Evolutionary conservation across 495 filamentous ascomycete species (phyloP).

Genomic region (Aspergillus leporis): DNA sequence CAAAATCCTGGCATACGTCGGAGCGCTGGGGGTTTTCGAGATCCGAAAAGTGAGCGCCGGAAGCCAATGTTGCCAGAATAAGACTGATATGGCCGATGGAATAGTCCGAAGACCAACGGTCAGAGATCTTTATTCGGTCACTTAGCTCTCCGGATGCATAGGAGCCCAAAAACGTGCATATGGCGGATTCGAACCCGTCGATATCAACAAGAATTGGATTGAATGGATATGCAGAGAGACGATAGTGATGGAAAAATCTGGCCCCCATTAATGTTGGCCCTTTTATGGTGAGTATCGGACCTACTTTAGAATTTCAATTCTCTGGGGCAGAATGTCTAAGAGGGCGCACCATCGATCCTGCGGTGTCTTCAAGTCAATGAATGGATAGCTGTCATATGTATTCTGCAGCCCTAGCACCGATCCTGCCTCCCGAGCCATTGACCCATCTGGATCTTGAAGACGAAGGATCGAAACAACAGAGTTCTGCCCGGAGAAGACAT

Average conservation of each 20-base stretch:
- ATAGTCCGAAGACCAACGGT: conserved; percentile 31
- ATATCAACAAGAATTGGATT: conserved; percentile 53
- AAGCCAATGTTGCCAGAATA: conserved; percentile 51
- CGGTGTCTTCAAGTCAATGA: conserved; percentile 41
- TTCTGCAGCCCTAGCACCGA: conserved; percentile 71
- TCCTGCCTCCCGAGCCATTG: conserved; percentile 32
- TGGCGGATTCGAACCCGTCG: conserved; percentile 46
- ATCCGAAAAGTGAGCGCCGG: conserved; percentile 53
- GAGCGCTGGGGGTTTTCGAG: conserved; percentile 33
- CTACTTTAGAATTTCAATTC: conserved; percentile 36
- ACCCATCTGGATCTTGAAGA: conserved; percentile 58
- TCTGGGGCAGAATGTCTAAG: conserved; percentile 29
- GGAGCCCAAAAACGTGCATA: conserved; percentile 46
- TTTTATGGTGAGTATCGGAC: neutral
- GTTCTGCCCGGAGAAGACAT: conserved; percentile 44
- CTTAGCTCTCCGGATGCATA: conserved; percentile 30
- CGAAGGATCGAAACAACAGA: conserved; percentile 36
- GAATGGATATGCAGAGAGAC: conserved; percentile 49
- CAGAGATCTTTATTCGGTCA: conserved; percentile 21
- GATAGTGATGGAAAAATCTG: conserved; percentile 52
- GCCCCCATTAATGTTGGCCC: conserved; percentile 3
- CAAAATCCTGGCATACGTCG: conserved; percentile 33
- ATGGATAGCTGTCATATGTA: conserved; percentile 68
- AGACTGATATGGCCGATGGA: conserved; percentile 41
- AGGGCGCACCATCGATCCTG: conserved; percentile 32